These are phyloP conservation scores for Penicillium riverlandense DNA, from an alignment of 495 filamentous ascomycete genomes.

Conservation along the genomic window DNA sequence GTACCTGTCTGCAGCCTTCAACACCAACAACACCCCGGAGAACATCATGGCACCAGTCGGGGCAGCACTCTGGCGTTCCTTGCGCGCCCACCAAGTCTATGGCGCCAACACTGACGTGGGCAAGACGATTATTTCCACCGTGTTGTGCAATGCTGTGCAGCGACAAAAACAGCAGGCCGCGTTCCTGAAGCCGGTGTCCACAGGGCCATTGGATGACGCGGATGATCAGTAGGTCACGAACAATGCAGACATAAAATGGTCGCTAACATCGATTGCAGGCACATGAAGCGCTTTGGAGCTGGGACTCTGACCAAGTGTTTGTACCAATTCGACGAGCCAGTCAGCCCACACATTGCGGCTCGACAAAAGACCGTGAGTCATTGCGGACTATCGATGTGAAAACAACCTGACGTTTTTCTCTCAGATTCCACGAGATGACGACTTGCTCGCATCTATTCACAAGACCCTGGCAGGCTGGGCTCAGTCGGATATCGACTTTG, in stretches of 20 bases:
- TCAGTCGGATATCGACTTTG: slow-evolving; percentile 25
- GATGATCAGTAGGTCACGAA: slow-evolving; percentile 50
- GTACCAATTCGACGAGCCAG: slow-evolving; percentile 61
- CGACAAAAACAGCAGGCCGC: slow-evolving; percentile 40
- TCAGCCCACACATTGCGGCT: slow-evolving; percentile 70
- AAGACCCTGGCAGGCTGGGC: slow-evolving; percentile 38
- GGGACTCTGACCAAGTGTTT: slow-evolving; percentile 50
- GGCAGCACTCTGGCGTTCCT: slow-evolving; percentile 51
- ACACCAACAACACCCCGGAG: not conserved
- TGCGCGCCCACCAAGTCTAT: slow-evolving; percentile 63
- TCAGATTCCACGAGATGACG: slow-evolving; percentile 39
- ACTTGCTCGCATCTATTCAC: slow-evolving; percentile 39
- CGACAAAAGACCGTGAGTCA: slow-evolving; percentile 23
- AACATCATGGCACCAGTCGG: slow-evolving; percentile 30
- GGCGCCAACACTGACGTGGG: slow-evolving; percentile 77
- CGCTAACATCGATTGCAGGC: slow-evolving; percentile 26
- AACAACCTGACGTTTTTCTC: slow-evolving; percentile 3
- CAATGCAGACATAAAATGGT: not conserved
- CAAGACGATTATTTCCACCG: slow-evolving; percentile 67
- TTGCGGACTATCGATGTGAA: not conserved
- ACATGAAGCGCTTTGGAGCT: slow-evolving; percentile 48
- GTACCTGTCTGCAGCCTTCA: not conserved
- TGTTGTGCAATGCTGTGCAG: slow-evolving; percentile 56
- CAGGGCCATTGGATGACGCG: slow-evolving; percentile 57
- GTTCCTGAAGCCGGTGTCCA: slow-evolving; percentile 73